phyloP scores from a whole-genome alignment of 805 yeast species.

The Schwanniomyces pseudopolymorphus region DNA sequence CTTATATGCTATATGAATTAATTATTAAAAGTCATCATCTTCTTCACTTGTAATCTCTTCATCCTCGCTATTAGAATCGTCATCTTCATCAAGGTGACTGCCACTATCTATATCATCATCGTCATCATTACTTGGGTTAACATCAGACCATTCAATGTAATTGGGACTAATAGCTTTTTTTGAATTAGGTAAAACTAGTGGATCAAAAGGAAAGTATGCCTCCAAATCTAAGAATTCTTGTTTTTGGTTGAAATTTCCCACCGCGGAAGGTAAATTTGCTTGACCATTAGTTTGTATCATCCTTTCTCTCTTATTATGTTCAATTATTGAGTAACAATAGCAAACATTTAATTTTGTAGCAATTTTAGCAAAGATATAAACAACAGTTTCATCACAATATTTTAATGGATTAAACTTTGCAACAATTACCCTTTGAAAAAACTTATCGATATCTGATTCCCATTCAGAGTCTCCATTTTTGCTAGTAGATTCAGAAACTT shows the following conservation, averaged over 20 bases:
- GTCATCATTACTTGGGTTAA: constrained; percentile 53
- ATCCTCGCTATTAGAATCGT: constrained; percentile 19
- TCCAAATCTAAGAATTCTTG: constrained; percentile 87
- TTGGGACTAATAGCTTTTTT: constrained; percentile 52
- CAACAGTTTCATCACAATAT: constrained; percentile 92
- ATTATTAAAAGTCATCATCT: constrained; percentile 7
- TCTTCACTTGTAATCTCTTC: constrained; percentile 23
- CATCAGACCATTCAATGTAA: constrained; percentile 71
- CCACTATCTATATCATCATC: constrained; percentile 51
- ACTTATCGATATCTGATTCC: constrained; percentile 81
- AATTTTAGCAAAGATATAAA: constrained; percentile 86
- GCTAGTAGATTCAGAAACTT: constrained; percentile 9
- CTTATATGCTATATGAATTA: neutral
- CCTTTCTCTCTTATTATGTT: constrained; percentile 77
- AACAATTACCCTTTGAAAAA: constrained; percentile 80
- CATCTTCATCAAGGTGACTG: constrained; percentile 25
- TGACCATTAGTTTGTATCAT: constrained; percentile 44
- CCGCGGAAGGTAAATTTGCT: constrained; percentile 23
- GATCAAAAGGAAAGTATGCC: constrained; percentile 97
- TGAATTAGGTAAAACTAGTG: constrained; percentile 67
- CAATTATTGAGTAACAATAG: constrained; percentile 90
- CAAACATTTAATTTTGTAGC: constrained; percentile 88
- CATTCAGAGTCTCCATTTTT: constrained; percentile 43
- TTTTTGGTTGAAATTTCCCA: constrained; percentile 52
- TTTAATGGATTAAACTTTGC: constrained; percentile 92